Base-by-base conservation (phyloP, 2,329 filamentous ascomycete species). In the Knufia fluminis region DNA sequence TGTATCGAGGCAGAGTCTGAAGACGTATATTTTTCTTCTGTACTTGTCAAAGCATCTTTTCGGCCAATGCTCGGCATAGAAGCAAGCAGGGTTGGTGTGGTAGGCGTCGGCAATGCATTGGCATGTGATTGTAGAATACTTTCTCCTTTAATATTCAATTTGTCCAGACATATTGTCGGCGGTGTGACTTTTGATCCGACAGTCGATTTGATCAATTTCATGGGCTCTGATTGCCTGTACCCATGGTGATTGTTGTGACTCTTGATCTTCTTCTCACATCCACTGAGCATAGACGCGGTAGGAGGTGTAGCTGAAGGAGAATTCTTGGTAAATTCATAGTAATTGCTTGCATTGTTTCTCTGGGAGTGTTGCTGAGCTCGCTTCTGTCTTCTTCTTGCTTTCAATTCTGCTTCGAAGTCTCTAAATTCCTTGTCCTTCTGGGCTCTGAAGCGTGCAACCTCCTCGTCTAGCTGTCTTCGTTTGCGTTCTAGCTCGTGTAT, bases 391-490 rank as follows among this genome's bases (percentile, higher is more conserved):
- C 22, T 49, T 8, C 24, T 24, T 16, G 41, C 31, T 36, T 43
- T 51, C 3, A 60, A 41, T 17, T 59, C 54, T 16, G 43, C 52
- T 44, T 60, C 58, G 36, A 59, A 60, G 28, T 59, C 57, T 33
- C 52, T 52, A 47, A 60, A 60, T 42, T 60, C 57, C n/a, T 54
- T 49, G 9, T 60, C 58, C 48, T 60, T 59, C 19, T 50, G 51
- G 9, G 54, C 56, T 51, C 54, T 55, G 52, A 60, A 60, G 14
- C 48, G 51, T 23, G 50, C 48, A 14, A 60, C 51, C 44, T 60
- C 58, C 22, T 55, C 56, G 46, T 60, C 58, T 10, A 60, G 41
- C 43, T 60, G 50, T 49, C 49, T 56, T 28, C 58, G 52, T 52
- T 60, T 60, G 43, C 48, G 50, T 12, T 55, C 54, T 10, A 60